Percentiles rank a stretch among this genome's conserved stretches.
Conservation (phyloP, 83 land plant genomes). For the Larix sibirica region DNA sequence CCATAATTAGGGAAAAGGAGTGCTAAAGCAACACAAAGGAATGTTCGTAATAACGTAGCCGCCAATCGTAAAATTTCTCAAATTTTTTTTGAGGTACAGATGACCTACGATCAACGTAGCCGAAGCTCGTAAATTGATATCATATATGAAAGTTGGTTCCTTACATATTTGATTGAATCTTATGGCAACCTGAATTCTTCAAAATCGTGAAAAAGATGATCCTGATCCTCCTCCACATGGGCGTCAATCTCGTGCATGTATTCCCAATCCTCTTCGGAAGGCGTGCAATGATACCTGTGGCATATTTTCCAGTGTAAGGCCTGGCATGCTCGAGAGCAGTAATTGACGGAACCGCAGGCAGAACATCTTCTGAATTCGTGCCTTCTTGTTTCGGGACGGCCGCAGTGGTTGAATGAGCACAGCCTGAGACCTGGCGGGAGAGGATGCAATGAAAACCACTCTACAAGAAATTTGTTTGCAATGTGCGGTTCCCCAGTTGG, state of each 20-base stretch:
- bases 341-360: constrained; percentile 22
- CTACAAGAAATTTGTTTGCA: constrained; percentile 32
- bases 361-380: constrained; percentile 27
- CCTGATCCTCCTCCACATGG: constrained; percentile 5
- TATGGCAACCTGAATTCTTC: too few relatives aligned
- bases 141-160: too few relatives aligned
- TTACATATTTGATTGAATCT: too few relatives aligned
- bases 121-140: too few relatives aligned
- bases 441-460: constrained; percentile 26
- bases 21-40: too few relatives aligned
- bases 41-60: too few relatives aligned
- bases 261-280: constrained; percentile 23
- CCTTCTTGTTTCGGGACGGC: constrained; percentile 20
- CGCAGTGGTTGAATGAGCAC: constrained; percentile 20
- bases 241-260: neutral
- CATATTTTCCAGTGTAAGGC: constrained; percentile 22
- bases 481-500: constrained; percentile 25
- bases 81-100: too few relatives aligned
- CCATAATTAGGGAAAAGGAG: too few relatives aligned
- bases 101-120: too few relatives aligned
- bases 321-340: constrained; percentile 26
- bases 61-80: too few relatives aligned
- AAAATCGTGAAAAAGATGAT: too few relatives aligned
- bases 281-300: constrained; percentile 15
- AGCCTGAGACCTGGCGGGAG: constrained; percentile 11